Evolutionary conservation across 1,139 yeast species (phyloP), one percentile per base, ranked within the genome.

Genomic region (Geotrichum klebahnii): DNA sequence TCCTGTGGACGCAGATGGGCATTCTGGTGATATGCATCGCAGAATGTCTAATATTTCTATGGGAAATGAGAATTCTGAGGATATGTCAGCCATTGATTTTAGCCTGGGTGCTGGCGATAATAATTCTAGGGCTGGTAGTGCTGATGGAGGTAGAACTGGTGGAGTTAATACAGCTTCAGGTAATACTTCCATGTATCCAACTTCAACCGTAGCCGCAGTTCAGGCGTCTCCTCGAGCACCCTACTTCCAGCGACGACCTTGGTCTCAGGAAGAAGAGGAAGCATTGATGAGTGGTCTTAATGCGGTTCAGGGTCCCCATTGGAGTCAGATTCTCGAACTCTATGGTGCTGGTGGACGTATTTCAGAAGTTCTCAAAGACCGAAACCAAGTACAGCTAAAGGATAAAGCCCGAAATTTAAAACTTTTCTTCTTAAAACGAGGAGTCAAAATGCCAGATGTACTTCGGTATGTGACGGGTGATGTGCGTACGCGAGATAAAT

Each of bases 351-450:
- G 97, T 6, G 98, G 98, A 3, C 78, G 83, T 43, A 76, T 85
- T 23, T 81, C 84, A 24, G 97, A 92, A 65, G 81, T 82, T 1
- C 74, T 92, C 58, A 90, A 87, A 65, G 86, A 88, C 62, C 75
- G 97, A 62, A 82, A 84, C 10, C 95, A 89, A 63, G 89, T 90
- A 10, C 97, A 90, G 65, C 74, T 92, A 53, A 92, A 92, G 65
- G 98, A 92, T 65, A 92, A 92, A 64, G 97, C 97, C 0, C 77
- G 97, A 57, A 92, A 92, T 63, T 84, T 96, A 87, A 92, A 90
- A 66, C 78, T 87, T 76, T 83, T 84, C 57, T 88, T 84, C 64
- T 70, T 89, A 53, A 85, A 88, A 41, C 59, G 65, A 32, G 71
- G 70, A 0, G 51, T 64, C 17, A 69, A 86, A 5, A 79, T 90